Evolutionary conservation across 345 rosid genomes (phyloP).

Genomic region (Salix brachista): DNA sequence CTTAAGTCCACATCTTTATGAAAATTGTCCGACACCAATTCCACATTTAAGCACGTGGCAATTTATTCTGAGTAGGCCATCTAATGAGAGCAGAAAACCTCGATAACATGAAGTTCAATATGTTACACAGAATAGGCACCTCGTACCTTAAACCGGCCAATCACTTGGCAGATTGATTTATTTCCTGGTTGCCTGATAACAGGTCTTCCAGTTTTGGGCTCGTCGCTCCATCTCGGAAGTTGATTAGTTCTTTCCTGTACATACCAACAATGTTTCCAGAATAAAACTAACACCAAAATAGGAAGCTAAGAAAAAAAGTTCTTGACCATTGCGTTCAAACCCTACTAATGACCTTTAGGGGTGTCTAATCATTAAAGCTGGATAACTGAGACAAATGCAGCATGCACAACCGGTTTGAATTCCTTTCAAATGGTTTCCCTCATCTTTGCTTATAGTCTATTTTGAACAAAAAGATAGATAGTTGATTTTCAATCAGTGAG

Average conservation of each 20-base stretch:
- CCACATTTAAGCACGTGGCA: background rate
- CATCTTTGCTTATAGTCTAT: background rate
- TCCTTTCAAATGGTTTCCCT: background rate
- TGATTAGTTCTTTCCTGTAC: background rate
- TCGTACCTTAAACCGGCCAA: background rate
- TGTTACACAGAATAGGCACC: background rate
- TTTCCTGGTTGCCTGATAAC: background rate
- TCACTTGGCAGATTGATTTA: background rate
- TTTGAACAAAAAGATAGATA: background rate
- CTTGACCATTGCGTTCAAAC: background rate
- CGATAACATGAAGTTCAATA: background rate
- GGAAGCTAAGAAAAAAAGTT: background rate
- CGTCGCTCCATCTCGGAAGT: background rate
- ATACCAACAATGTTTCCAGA: background rate
- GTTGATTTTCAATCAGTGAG: background rate
- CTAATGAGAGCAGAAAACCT: slow-evolving; percentile 2
- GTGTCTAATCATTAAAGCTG: background rate
- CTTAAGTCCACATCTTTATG: background rate
- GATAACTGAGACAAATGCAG: background rate
- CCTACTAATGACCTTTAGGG: background rate
- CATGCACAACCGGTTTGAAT: background rate
- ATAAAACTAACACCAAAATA: background rate
- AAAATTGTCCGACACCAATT: background rate
- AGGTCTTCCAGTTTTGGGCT: background rate
- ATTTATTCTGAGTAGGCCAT: background rate